Evolutionary conservation across 345 rosid species (phyloP), one percentile per base, ranked within the genome.

Genomic region (Rhizophora apiculata): DNA sequence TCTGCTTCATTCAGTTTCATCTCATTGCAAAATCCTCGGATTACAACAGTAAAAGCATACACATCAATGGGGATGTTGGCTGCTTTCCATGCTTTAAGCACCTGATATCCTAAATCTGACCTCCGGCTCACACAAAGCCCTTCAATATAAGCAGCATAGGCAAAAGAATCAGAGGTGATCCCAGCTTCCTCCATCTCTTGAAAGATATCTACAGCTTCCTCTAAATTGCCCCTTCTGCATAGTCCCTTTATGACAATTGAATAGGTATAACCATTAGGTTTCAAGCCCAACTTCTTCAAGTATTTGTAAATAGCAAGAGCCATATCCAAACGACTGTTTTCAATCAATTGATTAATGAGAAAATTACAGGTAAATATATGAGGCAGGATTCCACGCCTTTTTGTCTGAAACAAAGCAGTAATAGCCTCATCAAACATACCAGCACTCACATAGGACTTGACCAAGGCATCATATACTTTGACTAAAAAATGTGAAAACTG

Each of bases 401-500:
- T 46, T 29, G 6, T 53, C 26, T 53, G 67, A 70, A 62, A 62
- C 67, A 70, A 52, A 53, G 57, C 67, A 52, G 53, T 26, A 37
- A 62, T 29, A 53, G 74, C 67, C 53, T 62, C 74, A 63, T 70
- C 74, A 62, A 70, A 53, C 74, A 70, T 62, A 27, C 74, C 53
- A 26, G 37, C 62, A 62, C 53, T 31, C 43, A 70, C 54, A 54
- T 62, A 70, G n/a, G 74, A 62, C 60, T 70, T 70, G 54, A 70
- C 61, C 74, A 70, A 54, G 57, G 74, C 67, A 70, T 70, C 74
- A 24, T 53, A 54, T 24, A 52, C 61, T 62, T 27, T 53, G 49
- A 53, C 30, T 59, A 61, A 11, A n/a, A 69, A 43, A 0, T 43
- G 8, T 19, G 36, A 69, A 51, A 46, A 60, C 8, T 22, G 52